phyloP scores from a whole-genome alignment of 164 flowering plant species.

The Sedum album region DNA sequence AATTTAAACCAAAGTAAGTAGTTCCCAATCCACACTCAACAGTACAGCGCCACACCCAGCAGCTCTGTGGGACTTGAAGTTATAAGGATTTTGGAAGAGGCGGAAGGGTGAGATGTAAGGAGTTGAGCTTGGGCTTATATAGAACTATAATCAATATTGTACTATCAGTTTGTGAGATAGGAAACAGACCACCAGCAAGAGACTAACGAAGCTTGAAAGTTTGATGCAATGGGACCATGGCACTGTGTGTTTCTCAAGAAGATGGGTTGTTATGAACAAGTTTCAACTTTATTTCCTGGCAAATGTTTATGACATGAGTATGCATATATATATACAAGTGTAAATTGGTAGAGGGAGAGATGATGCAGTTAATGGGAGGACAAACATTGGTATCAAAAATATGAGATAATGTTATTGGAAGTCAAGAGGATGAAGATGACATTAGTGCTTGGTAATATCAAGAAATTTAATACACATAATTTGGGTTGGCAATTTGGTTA shows the following conservation, averaged over 20 bases:
- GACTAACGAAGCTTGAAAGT: too few species aligned
- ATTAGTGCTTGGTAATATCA: conserved; percentile 15
- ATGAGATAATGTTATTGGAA: conserved; percentile 42
- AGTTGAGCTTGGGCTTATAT: conserved; percentile 5
- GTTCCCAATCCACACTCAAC: conserved; percentile 24
- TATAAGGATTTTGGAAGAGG: conserved; percentile 30
- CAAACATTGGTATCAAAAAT: conserved; percentile 14
- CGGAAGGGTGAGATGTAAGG: conserved; percentile 22
- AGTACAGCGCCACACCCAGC: conserved; percentile 18
- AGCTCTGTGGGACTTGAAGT: background rate
- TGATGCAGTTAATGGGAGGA: conserved; percentile 28
- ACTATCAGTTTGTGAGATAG: too few species aligned
- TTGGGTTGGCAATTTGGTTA: conserved; percentile 18
- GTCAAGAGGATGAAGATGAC: conserved; percentile 28
- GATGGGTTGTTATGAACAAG: conserved; percentile 1
- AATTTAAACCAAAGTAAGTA: conserved; percentile 33
- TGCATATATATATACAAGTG: background rate
- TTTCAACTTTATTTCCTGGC: conserved; percentile 3
- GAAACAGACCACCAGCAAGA: too few species aligned
- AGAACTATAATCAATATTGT: conserved; percentile 1
- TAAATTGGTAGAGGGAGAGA: background rate
- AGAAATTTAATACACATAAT: conserved; percentile 24
- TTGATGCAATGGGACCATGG: too few species aligned
- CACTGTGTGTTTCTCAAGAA: background rate
- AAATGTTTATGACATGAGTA: background rate